These are phyloP conservation scores for Marasmius sp. DNA, from an alignment of 1,284 basidiomycete species.

Conservation along the genomic window DNA sequence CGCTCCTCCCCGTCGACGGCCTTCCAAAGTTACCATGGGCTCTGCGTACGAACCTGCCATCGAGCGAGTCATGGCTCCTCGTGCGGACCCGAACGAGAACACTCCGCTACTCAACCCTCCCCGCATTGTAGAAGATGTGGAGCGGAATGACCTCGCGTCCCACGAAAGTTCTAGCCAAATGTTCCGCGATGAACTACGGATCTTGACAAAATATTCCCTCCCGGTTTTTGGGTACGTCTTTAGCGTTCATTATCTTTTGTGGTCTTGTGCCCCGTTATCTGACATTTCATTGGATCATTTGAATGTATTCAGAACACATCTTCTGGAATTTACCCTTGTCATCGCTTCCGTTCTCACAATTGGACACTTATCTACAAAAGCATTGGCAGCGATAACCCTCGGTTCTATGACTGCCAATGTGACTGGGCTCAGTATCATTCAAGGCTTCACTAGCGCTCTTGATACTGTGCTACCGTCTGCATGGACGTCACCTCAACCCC, in stretches of 20 bases:
- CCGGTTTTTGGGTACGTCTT: conserved; percentile 63
- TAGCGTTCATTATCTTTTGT: not conserved
- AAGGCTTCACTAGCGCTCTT: conserved; percentile 82
- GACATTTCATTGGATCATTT: not conserved
- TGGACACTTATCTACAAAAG: conserved; percentile 81
- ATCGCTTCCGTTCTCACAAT: conserved; percentile 79
- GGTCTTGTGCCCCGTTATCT: not conserved
- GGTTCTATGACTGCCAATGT: conserved; percentile 86
- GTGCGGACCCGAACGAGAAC: conserved; percentile 30
- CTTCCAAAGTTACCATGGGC: not conserved
- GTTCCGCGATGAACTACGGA: conserved; percentile 59
- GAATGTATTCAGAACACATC: conserved; percentile 55
- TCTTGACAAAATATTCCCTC: conserved; percentile 61
- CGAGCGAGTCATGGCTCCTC: not conserved
- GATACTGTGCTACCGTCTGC: conserved; percentile 91
- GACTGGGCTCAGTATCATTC: conserved; percentile 67
- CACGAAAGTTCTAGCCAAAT: conserved; percentile 28
- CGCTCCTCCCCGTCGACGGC: conserved; percentile 31
- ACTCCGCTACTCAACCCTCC: conserved; percentile 38
- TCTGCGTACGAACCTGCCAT: not conserved
- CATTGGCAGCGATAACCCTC: conserved; percentile 83
- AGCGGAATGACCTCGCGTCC: not conserved
- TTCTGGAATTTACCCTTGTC: conserved; percentile 74
- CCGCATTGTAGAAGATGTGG: conserved; percentile 22
- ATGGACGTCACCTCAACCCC: conserved; percentile 84